Conservation (phyloP, 2,329 filamentous ascomycete genomes). For the Dactylellina drechsleri region DNA sequence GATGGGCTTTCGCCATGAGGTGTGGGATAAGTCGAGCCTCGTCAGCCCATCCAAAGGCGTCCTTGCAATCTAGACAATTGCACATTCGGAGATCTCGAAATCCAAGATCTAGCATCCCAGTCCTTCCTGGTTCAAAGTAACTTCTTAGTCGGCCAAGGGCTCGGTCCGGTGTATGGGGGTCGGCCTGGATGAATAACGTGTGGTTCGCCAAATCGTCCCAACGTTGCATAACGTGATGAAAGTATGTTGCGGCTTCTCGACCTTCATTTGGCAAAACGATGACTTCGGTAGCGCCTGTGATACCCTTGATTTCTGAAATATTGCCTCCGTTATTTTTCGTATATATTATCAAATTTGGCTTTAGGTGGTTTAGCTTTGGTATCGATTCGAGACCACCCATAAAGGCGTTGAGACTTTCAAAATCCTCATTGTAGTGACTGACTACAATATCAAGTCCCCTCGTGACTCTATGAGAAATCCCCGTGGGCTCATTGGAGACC, state of each 20-base stretch:
- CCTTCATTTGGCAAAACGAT: conserved; percentile 62
- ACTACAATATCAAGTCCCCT: conserved; percentile 57
- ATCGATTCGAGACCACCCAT: conserved; percentile 49
- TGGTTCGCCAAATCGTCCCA: conserved; percentile 65
- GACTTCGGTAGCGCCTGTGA: conserved; percentile 53
- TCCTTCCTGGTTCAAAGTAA: conserved; percentile 61
- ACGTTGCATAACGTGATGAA: conserved; percentile 63
- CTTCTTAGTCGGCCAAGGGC: conserved; percentile 61
- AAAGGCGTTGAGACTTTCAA: conserved; percentile 36
- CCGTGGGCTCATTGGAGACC: not conserved
- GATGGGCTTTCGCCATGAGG: conserved; percentile 60
- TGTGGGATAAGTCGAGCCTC: conserved; percentile 61
- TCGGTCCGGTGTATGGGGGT: conserved; percentile 62
- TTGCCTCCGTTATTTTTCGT: conserved; percentile 54
- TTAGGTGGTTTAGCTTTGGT: conserved; percentile 29
- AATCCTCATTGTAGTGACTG: conserved; percentile 56
- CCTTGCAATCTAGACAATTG: conserved; percentile 62
- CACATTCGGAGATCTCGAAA: conserved; percentile 61
- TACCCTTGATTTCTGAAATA: conserved; percentile 32
- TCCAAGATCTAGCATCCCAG: conserved; percentile 65
- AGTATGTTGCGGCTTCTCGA: conserved; percentile 64
- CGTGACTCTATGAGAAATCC: not conserved
- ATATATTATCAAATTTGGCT: conserved; percentile 56
- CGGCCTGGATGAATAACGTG: conserved; percentile 66
- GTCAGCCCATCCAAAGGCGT: conserved; percentile 63